Evolutionary conservation across 495 filamentous ascomycete species (phyloP).

Genomic region (Xylaria palmicola): DNA sequence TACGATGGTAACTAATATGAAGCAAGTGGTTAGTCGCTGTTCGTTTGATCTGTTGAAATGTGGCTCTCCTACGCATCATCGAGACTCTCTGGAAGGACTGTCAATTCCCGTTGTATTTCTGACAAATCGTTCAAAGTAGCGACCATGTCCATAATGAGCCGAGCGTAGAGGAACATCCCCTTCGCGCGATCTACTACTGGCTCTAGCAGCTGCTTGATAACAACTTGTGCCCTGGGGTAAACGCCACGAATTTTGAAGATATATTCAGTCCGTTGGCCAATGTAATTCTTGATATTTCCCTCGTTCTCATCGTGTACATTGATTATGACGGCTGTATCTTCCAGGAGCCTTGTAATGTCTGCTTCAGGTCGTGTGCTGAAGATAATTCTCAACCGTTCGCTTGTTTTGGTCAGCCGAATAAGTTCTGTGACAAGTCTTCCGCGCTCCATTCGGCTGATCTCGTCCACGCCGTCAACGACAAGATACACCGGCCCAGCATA

Average conservation of each 20-base stretch:
- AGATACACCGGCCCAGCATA: constrained; percentile 22
- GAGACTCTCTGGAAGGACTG: background rate
- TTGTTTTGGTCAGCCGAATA: background rate
- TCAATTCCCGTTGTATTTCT: background rate
- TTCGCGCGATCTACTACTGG: background rate
- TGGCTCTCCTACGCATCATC: background rate
- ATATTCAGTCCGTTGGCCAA: background rate
- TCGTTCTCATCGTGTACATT: background rate
- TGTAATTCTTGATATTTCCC: background rate
- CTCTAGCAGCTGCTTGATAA: background rate
- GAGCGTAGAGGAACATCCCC: background rate
- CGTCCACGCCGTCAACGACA: constrained; percentile 31
- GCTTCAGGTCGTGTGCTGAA: background rate
- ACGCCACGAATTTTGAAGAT: background rate
- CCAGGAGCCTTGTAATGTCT: background rate
- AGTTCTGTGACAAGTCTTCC: constrained; percentile 16
- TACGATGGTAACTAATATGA: background rate
- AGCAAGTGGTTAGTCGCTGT: background rate
- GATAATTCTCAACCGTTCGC: background rate
- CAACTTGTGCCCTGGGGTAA: background rate
- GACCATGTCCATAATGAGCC: background rate
- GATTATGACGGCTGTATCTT: background rate
- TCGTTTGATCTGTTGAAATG: background rate
- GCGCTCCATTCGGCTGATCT: constrained; percentile 28
- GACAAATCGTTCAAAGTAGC: background rate